Conservation (phyloP, 257 asterid genomes). For the Solanum peruvianum region DNA sequence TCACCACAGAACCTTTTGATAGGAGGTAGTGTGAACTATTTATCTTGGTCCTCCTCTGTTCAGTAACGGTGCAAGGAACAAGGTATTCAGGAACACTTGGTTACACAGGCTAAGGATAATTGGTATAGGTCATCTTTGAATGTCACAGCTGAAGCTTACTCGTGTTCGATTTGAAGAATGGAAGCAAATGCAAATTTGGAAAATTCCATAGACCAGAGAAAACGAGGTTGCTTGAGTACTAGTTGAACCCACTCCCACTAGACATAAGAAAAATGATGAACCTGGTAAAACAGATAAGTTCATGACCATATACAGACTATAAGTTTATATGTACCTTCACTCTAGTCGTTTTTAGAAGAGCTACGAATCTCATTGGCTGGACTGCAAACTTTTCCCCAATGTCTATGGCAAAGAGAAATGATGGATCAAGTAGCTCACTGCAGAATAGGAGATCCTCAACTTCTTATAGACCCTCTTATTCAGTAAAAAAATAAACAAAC, state of each 20-base stretch:
- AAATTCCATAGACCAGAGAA: not conserved
- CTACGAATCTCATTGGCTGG: slow-evolving; percentile 80
- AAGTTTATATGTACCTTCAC: slow-evolving; percentile 57
- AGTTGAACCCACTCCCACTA: not conserved
- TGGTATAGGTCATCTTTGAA: not conserved
- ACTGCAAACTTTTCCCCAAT: slow-evolving; percentile 75
- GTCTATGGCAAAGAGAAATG: slow-evolving; percentile 88
- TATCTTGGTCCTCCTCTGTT: not conserved
- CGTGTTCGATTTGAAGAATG: not conserved
- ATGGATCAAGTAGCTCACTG: slow-evolving; percentile 93
- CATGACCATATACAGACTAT: not conserved
- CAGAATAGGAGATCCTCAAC: slow-evolving; percentile 12
- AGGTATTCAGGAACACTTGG: not conserved
- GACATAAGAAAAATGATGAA: not conserved
- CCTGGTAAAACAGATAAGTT: not conserved
- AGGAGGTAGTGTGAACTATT: not conserved
- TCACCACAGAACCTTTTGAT: not conserved
- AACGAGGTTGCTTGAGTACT: not conserved
- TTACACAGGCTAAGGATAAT: not conserved
- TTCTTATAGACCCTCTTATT: not conserved
- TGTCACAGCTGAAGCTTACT: not conserved
- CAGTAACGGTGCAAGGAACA: not conserved
- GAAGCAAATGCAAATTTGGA: not conserved
- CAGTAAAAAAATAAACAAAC: not conserved
- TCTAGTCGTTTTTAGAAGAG: slow-evolving; percentile 72